phyloP scores from a whole-genome alignment of 768 basidiomycete genomes.

The Coprinopsis strossmayeri region DNA sequence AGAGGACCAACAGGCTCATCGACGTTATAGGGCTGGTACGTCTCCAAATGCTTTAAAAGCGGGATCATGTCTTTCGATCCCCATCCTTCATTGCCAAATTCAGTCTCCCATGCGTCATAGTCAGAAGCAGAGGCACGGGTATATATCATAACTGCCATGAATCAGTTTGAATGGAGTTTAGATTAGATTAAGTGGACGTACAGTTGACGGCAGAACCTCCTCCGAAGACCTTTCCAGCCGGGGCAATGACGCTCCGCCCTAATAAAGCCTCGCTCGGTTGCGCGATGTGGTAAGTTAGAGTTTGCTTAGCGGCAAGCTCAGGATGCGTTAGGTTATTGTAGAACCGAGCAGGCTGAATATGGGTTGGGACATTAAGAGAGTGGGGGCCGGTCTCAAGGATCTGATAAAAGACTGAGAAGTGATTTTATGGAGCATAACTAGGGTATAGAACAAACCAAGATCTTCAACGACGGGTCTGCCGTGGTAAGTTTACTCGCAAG shows the following conservation, averaged over 20 bases:
- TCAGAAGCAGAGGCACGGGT: no score
- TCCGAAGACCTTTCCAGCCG: slow-evolving; percentile 46
- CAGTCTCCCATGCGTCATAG: no score
- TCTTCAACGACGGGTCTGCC: slow-evolving; percentile 46
- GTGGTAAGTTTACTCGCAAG: slow-evolving; percentile 47
- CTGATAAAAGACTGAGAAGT: no score
- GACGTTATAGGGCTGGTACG: neutral
- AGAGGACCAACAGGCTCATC: no score
- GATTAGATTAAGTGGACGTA: no score
- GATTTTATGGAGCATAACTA: no score
- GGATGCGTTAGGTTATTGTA: slow-evolving; percentile 32
- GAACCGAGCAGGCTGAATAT: slow-evolving; percentile 50
- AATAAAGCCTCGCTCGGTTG: slow-evolving; percentile 34
- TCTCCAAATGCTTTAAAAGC: neutral
- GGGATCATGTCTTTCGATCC: no score
- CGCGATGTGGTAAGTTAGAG: slow-evolving; percentile 38
- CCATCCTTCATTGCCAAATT: neutral
- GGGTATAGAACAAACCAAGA: no score
- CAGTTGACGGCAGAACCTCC: slow-evolving; percentile 64
- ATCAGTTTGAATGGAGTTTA: no score
- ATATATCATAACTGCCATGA: no score
- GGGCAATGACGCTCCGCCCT: slow-evolving; percentile 38
- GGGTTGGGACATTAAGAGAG: slow-evolving; percentile 35
- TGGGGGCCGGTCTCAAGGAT: slow-evolving; percentile 55
- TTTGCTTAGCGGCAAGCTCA: slow-evolving; percentile 22